phyloP scores from a whole-genome alignment of 306 rosid genomes.

The Vigna nakashimae region DNA sequence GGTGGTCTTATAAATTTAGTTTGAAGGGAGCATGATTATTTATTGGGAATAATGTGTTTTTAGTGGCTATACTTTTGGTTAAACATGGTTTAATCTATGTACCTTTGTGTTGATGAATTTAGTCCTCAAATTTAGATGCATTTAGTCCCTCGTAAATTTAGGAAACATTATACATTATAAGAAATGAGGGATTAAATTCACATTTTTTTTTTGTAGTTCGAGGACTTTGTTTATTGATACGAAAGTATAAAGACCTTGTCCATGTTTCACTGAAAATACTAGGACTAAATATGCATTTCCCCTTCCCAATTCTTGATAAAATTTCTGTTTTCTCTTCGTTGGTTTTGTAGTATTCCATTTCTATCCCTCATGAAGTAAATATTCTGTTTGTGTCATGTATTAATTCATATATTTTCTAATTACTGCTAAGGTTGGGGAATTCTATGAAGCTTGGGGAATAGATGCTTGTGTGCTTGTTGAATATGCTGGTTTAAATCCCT shows the following conservation, averaged over 20 bases:
- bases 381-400: not conserved
- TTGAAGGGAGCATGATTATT: slow-evolving; percentile 2
- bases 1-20: slow-evolving; percentile 30
- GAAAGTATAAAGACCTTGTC: not conserved
- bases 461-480: slow-evolving; percentile 95
- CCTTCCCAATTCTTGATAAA: slow-evolving; percentile 17
- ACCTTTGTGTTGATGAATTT: not conserved
- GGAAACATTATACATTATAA: no score
- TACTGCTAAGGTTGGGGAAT: slow-evolving; percentile 84
- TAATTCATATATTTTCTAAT: not conserved
- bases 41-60: not conserved
- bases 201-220: not conserved
- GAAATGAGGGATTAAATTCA: not conserved
- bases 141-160: not conserved
- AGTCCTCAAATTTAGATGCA: not conserved
- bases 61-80: not conserved
- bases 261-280: not conserved
- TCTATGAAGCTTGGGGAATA: slow-evolving; percentile 89
- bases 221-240: not conserved
- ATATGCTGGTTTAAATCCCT: slow-evolving; percentile 92
- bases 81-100: not conserved
- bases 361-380: not conserved
- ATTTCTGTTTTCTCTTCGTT: not conserved
- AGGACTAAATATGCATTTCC: not conserved
- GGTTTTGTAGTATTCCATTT: not conserved